These are phyloP conservation scores for Phytophthora lateralis DNA, from an alignment of 352 stramenopile genomes.

Conservation along the genomic window DNA sequence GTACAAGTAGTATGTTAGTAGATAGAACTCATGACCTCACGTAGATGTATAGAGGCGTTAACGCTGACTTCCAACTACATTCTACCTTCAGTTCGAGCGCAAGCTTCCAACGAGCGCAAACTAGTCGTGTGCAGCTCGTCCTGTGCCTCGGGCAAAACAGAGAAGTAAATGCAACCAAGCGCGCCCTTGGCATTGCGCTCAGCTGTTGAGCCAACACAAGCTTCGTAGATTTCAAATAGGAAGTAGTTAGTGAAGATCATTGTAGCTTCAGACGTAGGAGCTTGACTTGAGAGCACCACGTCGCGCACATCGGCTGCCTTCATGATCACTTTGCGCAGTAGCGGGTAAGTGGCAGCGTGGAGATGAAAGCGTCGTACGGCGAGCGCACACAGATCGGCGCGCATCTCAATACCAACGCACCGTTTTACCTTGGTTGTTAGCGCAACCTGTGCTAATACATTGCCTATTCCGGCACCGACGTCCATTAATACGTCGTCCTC, in stretches of 20 bases:
- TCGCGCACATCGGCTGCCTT: slow-evolving; percentile 3
- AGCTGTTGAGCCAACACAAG: too few species aligned
- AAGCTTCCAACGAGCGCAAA: too few species aligned
- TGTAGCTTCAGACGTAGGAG: slow-evolving; percentile 4
- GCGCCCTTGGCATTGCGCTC: neutral
- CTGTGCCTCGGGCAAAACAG: slow-evolving; percentile 3
- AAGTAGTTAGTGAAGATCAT: slow-evolving; percentile 15
- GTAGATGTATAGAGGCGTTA: too few species aligned
- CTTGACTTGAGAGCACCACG: neutral
- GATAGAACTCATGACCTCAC: too few species aligned
- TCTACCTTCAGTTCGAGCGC: too few species aligned
- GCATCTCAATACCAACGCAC: too few species aligned
- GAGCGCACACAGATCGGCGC: neutral
- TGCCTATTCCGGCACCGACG: slow-evolving; percentile 4
- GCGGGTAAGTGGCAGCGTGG: neutral
- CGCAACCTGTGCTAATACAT: neutral
- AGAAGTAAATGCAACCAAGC: neutral
- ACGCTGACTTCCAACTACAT: too few species aligned
- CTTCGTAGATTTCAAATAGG: slow-evolving; percentile 3
- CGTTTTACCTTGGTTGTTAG: too few species aligned
- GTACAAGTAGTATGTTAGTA: too few species aligned
- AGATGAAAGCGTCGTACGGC: neutral
- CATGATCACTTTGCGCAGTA: slow-evolving; percentile 2
- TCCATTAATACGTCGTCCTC: too few species aligned
- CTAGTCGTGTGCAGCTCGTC: too few species aligned